phyloP scores from a whole-genome alignment of 345 rosid species.

The Camelina laxa region DNA sequence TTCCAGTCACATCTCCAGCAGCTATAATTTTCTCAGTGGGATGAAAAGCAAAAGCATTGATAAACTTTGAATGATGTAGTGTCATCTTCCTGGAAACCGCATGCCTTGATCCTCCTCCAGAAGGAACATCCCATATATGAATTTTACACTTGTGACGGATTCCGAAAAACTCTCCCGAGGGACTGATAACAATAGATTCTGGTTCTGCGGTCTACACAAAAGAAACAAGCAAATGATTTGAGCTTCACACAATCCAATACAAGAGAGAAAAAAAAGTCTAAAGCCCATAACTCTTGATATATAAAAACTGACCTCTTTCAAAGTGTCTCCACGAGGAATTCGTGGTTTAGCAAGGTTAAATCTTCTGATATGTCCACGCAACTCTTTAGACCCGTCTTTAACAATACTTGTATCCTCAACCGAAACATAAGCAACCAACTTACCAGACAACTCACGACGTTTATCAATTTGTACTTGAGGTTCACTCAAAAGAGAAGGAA shows the following conservation, averaged over 20 bases:
- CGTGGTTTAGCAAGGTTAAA: slow-evolving; percentile 73
- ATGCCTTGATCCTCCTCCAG: slow-evolving; percentile 56
- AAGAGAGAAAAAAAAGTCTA: background rate
- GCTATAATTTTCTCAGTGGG: slow-evolving; percentile 78
- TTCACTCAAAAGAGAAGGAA: slow-evolving; percentile 64
- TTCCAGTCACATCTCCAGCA: slow-evolving; percentile 91
- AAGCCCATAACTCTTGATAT: background rate
- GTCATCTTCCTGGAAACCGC: slow-evolving; percentile 57
- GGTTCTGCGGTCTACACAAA: slow-evolving; percentile 67
- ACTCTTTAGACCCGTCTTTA: slow-evolving; percentile 42
- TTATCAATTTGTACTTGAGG: slow-evolving; percentile 42
- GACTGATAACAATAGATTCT: slow-evolving; percentile 59
- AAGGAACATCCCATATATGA: slow-evolving; percentile 75
- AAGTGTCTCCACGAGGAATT: slow-evolving; percentile 60
- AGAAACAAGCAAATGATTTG: slow-evolving; percentile 2
- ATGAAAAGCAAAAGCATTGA: slow-evolving; percentile 79
- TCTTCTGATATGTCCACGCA: slow-evolving; percentile 66
- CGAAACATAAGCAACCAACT: slow-evolving; percentile 74
- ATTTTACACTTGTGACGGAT: slow-evolving; percentile 60
- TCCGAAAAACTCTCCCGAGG: slow-evolving; percentile 72
- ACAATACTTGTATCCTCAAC: slow-evolving; percentile 49
- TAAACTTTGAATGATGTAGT: slow-evolving; percentile 79
- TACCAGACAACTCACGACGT: slow-evolving; percentile 39
- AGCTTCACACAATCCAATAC: slow-evolving; percentile 5
- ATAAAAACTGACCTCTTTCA: slow-evolving; percentile 65